phyloP scores from a whole-genome alignment of 352 stramenopile genomes.

The Globisporangium spinosum region DNA sequence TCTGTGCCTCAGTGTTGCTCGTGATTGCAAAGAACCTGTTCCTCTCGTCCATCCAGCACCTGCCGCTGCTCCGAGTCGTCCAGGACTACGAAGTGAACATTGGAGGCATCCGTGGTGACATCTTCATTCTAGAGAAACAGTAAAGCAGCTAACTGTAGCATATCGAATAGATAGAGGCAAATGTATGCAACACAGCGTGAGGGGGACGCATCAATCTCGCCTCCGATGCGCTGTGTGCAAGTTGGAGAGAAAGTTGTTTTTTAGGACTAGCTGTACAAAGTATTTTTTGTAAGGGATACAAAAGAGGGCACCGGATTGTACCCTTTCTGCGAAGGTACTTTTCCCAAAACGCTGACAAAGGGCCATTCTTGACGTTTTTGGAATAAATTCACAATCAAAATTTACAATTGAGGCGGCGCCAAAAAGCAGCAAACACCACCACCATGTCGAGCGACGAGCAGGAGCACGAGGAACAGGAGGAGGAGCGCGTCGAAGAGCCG shows the following conservation, averaged over 20 bases:
- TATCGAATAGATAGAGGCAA: neutral
- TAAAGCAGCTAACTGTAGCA: neutral
- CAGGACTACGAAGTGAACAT: conserved; percentile 69
- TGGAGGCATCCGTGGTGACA: conserved; percentile 49
- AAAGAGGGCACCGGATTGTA: too few species aligned
- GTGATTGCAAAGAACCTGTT: conserved; percentile 82
- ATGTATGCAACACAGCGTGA: neutral
- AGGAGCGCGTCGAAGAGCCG: neutral
- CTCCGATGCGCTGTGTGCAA: too few species aligned
- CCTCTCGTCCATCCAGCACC: conserved; percentile 41
- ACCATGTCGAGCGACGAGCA: conserved; percentile 7
- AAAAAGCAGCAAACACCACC: neutral
- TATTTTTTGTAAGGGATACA: too few species aligned
- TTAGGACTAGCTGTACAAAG: too few species aligned
- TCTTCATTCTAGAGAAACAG: conserved; percentile 55
- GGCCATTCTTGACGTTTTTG: neutral
- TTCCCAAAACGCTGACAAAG: neutral
- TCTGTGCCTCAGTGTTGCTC: conserved; percentile 45
- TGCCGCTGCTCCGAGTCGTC: conserved; percentile 33
- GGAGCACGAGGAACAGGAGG: neutral
- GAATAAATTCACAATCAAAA: neutral
- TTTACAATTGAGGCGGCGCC: neutral
- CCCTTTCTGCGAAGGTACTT: neutral
- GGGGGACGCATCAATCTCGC: too few species aligned
- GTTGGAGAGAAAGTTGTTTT: too few species aligned